Conservation (phyloP, 179 eudicot species). For the Drosera spatulata region DNA sequence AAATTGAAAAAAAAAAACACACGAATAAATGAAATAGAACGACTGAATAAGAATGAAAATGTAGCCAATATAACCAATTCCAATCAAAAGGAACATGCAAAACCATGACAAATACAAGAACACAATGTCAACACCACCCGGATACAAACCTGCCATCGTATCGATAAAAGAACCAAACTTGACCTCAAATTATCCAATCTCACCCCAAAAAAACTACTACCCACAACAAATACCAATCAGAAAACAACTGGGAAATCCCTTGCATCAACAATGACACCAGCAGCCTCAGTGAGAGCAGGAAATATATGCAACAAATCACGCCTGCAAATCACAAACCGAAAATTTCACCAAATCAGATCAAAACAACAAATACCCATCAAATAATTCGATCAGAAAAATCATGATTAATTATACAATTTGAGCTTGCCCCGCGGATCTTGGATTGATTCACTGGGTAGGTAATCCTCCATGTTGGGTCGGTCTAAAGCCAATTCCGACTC, state of each 20-base stretch:
- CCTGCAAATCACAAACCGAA: conserved; percentile 16
- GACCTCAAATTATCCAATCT: too few relatives aligned
- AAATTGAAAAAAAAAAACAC: too few relatives aligned
- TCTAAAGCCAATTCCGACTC: conserved; percentile 87
- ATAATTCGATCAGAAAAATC: neutral
- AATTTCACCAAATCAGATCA: neutral
- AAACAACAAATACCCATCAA: neutral
- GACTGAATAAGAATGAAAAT: too few relatives aligned
- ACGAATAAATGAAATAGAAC: too few relatives aligned
- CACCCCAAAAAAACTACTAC: too few relatives aligned
- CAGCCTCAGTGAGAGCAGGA: conserved; percentile 84
- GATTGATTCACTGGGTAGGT: conserved; percentile 62
- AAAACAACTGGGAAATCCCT: conserved; percentile 12
- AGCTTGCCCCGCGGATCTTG: conserved; percentile 56
- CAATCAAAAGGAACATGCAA: too few relatives aligned
- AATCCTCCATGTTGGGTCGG: conserved; percentile 85
- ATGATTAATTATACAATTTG: conserved; percentile 46
- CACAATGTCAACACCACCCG: too few relatives aligned
- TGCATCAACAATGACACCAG: conserved; percentile 92
- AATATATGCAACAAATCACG: conserved; percentile 87
- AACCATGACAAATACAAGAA: too few relatives aligned
- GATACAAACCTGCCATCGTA: too few relatives aligned
- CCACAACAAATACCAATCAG: neutral
- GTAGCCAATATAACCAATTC: too few relatives aligned
- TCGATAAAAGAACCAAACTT: too few relatives aligned